A percentile compares a stretch with the other conserved stretches of the same genome.
Evolutionary conservation across 352 stramenopile species (phyloP).

Genomic region (Pythium pyrilobum): DNA sequence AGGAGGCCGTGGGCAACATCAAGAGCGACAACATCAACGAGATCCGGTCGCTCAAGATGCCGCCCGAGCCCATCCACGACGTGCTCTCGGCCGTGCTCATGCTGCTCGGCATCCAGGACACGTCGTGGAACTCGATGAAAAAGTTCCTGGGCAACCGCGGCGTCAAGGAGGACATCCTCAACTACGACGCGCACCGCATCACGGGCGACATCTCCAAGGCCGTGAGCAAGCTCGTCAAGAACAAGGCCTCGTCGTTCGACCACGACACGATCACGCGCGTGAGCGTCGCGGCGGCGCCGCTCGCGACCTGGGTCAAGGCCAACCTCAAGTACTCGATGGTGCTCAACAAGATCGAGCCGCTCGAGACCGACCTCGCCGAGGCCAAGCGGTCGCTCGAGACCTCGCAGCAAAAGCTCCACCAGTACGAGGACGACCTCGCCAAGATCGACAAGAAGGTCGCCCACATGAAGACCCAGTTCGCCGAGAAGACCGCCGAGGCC

Average conservation of each 20-base stretch:
- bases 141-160: conserved; percentile 94
- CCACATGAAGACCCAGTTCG: conserved; percentile 91
- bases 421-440: conserved; percentile 89
- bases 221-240: conserved; percentile 91
- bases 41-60: conserved; percentile 94
- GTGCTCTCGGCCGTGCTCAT: conserved; percentile 94
- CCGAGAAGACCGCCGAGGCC: conserved; percentile 89
- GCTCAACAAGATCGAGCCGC: conserved; percentile 93
- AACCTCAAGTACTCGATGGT: conserved; percentile 95
- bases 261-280: conserved; percentile 93
- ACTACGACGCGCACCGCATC: conserved; percentile 92
- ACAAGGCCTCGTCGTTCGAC: conserved; percentile 92
- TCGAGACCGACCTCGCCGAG: conserved; percentile 89
- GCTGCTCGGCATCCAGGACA: conserved; percentile 94
- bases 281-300: conserved; percentile 89
- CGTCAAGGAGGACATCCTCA: conserved; percentile 96
- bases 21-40: conserved; percentile 96
- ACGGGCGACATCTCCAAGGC: conserved; percentile 87
- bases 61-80: conserved; percentile 92
- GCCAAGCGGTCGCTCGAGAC: conserved; percentile 85
- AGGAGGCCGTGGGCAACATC: conserved; percentile 91
- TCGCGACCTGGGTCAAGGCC: conserved; percentile 94
- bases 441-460: conserved; percentile 88
- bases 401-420: conserved; percentile 80
- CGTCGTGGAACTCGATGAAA: conserved; percentile 96